Percentiles rank a stretch among this genome's conserved stretches.
Evolutionary conservation across 2,329 filamentous ascomycete species (phyloP).

Genomic region (Phyllosticta citrichinensis): DNA sequence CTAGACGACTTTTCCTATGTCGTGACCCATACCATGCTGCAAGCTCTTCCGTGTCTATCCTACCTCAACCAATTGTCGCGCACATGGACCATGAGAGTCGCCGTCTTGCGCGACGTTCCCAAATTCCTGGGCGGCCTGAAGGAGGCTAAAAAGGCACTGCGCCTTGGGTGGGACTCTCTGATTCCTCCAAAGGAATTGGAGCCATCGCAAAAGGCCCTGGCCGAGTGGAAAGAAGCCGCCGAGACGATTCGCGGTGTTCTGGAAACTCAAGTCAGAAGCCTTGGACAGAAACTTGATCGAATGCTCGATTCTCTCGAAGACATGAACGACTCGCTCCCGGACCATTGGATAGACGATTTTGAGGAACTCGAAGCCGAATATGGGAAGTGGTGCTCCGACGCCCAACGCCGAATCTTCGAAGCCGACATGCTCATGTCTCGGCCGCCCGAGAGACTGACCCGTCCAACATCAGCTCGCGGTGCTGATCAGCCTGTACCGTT

Average conservation of each 20-base stretch:
- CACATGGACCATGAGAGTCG: slow-evolving; percentile 67
- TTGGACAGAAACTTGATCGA: slow-evolving; percentile 66
- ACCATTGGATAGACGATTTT: slow-evolving; percentile 78
- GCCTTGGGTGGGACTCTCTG: slow-evolving; percentile 57
- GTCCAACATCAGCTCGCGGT: slow-evolving; percentile 9
- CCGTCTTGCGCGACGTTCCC: slow-evolving; percentile 65
- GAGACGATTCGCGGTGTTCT: slow-evolving; percentile 51
- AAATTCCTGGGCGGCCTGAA: slow-evolving; percentile 53
- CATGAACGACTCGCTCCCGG: slow-evolving; percentile 70
- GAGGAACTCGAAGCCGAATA: slow-evolving; percentile 71
- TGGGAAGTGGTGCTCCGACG: slow-evolving; percentile 68
- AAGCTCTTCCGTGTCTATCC: slow-evolving; percentile 72
- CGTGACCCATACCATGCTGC: slow-evolving; percentile 83
- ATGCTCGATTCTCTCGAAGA: slow-evolving; percentile 86
- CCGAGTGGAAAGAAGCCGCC: slow-evolving; percentile 30
- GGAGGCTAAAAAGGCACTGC: slow-evolving; percentile 54
- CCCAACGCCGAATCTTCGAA: slow-evolving; percentile 63
- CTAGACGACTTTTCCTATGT: slow-evolving; percentile 87
- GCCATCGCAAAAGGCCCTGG: slow-evolving; percentile 23
- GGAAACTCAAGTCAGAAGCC: slow-evolving; percentile 55
- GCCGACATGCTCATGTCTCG: slow-evolving; percentile 36
- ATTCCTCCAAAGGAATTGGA: slow-evolving; percentile 22
- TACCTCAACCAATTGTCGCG: slow-evolving; percentile 63
- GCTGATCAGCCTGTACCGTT: slow-evolving; percentile 6
- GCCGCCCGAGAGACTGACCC: slow-evolving; percentile 5